Base-by-base conservation (phyloP, 192 early-diverging fungal genomes). In the Podila verticillata region DNA sequence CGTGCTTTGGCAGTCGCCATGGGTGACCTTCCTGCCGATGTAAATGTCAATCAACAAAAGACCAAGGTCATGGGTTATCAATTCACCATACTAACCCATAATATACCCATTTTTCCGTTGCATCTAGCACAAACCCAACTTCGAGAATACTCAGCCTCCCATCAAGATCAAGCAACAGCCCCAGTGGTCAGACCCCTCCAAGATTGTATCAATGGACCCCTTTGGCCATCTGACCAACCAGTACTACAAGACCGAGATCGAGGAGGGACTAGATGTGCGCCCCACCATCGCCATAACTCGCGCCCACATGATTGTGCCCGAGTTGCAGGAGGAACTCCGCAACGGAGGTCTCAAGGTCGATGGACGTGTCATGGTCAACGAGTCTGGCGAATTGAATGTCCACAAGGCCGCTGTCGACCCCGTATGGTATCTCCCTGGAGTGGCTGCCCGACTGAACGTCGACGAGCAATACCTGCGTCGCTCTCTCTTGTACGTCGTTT, bases 301-400 rank as follows among this genome's bases (percentile, higher is more conserved):
- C 72, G 96, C 96, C n/a, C 96, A 98, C 66, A 98, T 98, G 93
- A 92, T 93, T 72, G 85, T 98, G 56, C 89, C 95, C 28, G 96
- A 98, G 72, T 92, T 98, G 61, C 94, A 96, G 73, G 90, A 89
- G 15, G 84, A 85, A 32, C 91, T 96, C 20, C 65, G 81, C 59
- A 72, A 84, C 47, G 92, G 92, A 3, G 72, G 73, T 8, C 64
- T 98, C 57, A 82, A 69, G 22, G 89, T 95, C 7, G 96, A 98
- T 75, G 95, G 95, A 47, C 92, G 93, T 32, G 84, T 96, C 47
- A 92, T 98, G 2, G 81, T 95, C 7, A 94, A 94, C 57, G 79
- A 89, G 22, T 70, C 75, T 9, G 96, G 95, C 30, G 93, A 98
- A 63, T 79, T 98, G 29, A 92, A 90, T 77, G 95, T 95, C 39